Percentiles rank a stretch among this genome's conserved stretches.
Evolutionary conservation across 306 rosid species (phyloP).

Genomic region (Quercus engelmannii): DNA sequence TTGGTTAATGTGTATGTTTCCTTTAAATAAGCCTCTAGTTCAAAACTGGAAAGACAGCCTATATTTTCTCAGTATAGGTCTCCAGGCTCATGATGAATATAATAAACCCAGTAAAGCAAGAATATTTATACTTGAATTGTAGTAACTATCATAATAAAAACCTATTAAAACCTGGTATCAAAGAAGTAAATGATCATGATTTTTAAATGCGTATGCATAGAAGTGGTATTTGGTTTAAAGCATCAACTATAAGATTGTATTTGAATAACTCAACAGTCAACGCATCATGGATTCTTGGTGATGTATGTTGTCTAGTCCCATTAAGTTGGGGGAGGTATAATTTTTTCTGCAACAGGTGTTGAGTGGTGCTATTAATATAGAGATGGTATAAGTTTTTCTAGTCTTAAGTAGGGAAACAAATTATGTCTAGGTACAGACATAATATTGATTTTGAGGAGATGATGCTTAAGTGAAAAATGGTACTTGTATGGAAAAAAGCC

Average conservation of each 20-base stretch:
- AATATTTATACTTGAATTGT: neutral
- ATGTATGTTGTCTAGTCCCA: neutral
- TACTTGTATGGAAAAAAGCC: no score
- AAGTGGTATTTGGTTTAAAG: neutral
- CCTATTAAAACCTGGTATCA: neutral
- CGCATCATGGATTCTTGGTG: neutral
- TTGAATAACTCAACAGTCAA: no score
- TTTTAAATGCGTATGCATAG: neutral
- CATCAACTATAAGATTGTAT: no score
- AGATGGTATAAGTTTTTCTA: neutral
- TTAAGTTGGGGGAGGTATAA: neutral
- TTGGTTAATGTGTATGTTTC: neutral
- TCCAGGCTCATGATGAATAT: neutral
- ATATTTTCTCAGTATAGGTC: neutral
- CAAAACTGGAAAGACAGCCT: neutral
- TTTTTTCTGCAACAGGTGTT: neutral
- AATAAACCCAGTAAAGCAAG: neutral
- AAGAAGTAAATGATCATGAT: neutral
- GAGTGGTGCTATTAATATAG: neutral
- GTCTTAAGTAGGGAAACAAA: no score
- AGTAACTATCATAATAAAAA: neutral
- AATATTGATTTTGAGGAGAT: no score
- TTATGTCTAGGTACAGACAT: no score
- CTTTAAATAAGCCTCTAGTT: no score
- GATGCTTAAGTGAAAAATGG: no score